These are phyloP conservation scores for Annulohypoxylon truncatum DNA, from an alignment of 2,329 filamentous ascomycete species.

Conservation along the genomic window DNA sequence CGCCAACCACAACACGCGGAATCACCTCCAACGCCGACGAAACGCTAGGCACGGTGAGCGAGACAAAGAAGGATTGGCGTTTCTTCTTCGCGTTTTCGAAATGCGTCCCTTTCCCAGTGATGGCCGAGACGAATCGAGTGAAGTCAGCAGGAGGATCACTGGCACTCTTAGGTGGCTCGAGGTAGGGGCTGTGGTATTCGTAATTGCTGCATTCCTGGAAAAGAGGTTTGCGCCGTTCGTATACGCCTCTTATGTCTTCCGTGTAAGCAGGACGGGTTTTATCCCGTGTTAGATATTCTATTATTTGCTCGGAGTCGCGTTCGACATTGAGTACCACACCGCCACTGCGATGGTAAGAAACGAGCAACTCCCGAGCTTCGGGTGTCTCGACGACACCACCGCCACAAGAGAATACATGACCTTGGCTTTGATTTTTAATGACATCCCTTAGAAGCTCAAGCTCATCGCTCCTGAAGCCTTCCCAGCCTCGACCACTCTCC, in stretches of 20 bases:
- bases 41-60: constrained; percentile 84
- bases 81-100: constrained; percentile 69
- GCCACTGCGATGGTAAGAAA: constrained; percentile 77
- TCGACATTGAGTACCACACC: constrained; percentile 90
- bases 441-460: constrained; percentile 77
- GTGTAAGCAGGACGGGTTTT: constrained; percentile 92
- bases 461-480: constrained; percentile 85
- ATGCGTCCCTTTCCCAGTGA: constrained; percentile 72
- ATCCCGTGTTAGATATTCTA: constrained; percentile 88
- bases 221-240: constrained; percentile 87
- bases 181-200: constrained; percentile 86
- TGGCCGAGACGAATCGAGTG: constrained; percentile 74
- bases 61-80: constrained; percentile 90
- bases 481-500: constrained; percentile 77
- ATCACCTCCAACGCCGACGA: constrained; percentile 72
- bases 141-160: constrained; percentile 74
- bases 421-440: constrained; percentile 78
- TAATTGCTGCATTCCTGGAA: constrained; percentile 94
- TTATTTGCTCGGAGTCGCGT: constrained; percentile 86
- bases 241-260: constrained; percentile 91
- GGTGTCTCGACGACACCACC: constrained; percentile 91
- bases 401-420: constrained; percentile 90
- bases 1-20: constrained; percentile 80
- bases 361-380: constrained; percentile 80
- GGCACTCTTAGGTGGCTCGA: constrained; percentile 55